A percentile compares a stretch with the other conserved stretches of the same genome.
These are phyloP conservation scores for Entrophospora sp. DNA, from an alignment of 192 early-diverging fungal genomes.

Conservation along the genomic window DNA sequence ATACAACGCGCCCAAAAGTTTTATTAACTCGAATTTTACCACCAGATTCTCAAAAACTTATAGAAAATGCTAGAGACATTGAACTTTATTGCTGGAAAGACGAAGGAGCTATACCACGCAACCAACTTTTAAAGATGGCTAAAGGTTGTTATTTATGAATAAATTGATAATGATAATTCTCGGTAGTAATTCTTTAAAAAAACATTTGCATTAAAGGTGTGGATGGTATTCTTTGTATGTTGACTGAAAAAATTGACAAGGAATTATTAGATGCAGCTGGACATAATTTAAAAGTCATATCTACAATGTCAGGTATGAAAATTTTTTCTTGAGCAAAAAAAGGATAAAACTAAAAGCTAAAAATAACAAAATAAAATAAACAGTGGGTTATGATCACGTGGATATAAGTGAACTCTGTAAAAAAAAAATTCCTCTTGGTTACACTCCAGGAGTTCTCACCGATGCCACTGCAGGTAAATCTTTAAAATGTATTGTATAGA, in stretches of 20 bases:
- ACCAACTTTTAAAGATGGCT: constrained; percentile 36
- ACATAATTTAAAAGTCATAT: constrained; percentile 55
- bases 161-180: too few species aligned
- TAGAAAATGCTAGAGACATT: constrained; percentile 36
- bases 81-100: constrained; percentile 52
- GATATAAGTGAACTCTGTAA: constrained; percentile 43
- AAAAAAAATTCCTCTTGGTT: constrained; percentile 54
- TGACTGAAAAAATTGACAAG: constrained; percentile 66
- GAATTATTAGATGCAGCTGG: constrained; percentile 62
- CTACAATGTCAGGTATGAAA: constrained; percentile 50
- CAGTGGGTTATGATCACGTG: constrained; percentile 79
- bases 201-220: constrained; percentile 27
- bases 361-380: too few species aligned
- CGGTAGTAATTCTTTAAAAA: background rate
- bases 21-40: constrained; percentile 46
- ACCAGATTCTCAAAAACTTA: constrained; percentile 33
- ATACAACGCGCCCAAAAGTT: constrained; percentile 14
- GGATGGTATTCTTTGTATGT: constrained; percentile 53
- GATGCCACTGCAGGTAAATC: constrained; percentile 65
- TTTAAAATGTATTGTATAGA: too few species aligned
- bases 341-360: background rate
- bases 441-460: constrained; percentile 83
- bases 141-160: constrained; percentile 27
- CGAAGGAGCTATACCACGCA: constrained; percentile 36
- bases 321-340: background rate